A percentile compares a stretch with the other conserved stretches of the same genome.
phyloP scores from a whole-genome alignment of 1,139 yeast genomes.

The Sugiyamaella paludigena region DNA sequence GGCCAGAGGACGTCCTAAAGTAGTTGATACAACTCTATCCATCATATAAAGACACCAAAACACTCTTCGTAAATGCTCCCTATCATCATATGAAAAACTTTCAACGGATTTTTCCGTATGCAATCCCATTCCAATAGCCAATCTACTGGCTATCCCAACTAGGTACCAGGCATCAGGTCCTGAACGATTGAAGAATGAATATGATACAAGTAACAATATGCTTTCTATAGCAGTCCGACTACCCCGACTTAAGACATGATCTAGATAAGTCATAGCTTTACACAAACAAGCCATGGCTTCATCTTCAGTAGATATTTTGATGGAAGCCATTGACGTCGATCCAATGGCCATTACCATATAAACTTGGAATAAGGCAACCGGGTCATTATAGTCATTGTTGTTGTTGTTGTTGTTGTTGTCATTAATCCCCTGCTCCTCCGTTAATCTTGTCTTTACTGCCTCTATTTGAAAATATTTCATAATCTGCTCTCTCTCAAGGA shows the following conservation, averaged over 20 bases:
- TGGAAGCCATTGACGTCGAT: slow-evolving; percentile 27
- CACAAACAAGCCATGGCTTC: slow-evolving; percentile 24
- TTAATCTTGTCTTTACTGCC: slow-evolving; percentile 2
- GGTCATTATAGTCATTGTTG: slow-evolving; percentile 7
- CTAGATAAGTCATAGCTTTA: slow-evolving; percentile 22
- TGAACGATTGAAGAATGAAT: slow-evolving; percentile 29
- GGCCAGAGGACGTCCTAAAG: slow-evolving; percentile 30
- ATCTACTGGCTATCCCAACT: slow-evolving; percentile 57
- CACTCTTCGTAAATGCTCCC: slow-evolving; percentile 26
- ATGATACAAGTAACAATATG: slow-evolving; percentile 25
- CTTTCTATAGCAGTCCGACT: slow-evolving; percentile 22
- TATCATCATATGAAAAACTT: slow-evolving; percentile 21
- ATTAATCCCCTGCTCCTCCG: slow-evolving; percentile 11
- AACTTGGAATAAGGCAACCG: slow-evolving; percentile 23
- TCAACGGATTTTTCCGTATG: slow-evolving; percentile 44
- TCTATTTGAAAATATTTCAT: slow-evolving; percentile 16
- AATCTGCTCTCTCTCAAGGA: slow-evolving; percentile 18
- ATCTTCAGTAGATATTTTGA: slow-evolving; percentile 23
- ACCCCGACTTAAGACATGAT: slow-evolving; percentile 20
- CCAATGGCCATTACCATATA: slow-evolving; percentile 29
- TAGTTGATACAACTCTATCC: slow-evolving; percentile 30
- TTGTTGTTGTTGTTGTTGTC: not conserved
- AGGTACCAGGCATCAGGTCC: slow-evolving; percentile 33
- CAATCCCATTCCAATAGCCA: slow-evolving; percentile 62
- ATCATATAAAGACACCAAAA: slow-evolving; percentile 31